These are phyloP conservation scores for Candida germanica DNA, from an alignment of 805 yeast species.

Conservation along the genomic window DNA sequence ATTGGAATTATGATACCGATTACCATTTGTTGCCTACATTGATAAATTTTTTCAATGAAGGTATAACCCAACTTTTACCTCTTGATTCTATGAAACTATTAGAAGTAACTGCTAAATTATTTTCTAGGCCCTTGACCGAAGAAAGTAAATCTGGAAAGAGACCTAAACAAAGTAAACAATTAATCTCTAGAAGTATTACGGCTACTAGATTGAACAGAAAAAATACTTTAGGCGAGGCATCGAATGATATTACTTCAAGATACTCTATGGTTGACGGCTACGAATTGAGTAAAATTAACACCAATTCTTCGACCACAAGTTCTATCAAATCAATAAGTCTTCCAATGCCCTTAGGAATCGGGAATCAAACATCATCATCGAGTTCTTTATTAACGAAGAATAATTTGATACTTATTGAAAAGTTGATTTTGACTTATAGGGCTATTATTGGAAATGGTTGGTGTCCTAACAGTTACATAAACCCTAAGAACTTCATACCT, in stretches of 20 bases:
- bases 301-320: conserved; percentile 43
- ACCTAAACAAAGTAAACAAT: conserved; percentile 32
- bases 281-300: conserved; percentile 49
- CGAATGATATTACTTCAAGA: conserved; percentile 22
- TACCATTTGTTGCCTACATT: conserved; percentile 61
- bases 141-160: conserved; percentile 18
- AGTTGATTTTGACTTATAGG: conserved; percentile 51
- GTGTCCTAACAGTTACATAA: conserved; percentile 32
- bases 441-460: conserved; percentile 49
- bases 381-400: conserved; percentile 35
- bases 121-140: conserved; percentile 53
- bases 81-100: conserved; percentile 60
- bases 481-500: conserved; percentile 28
- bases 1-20: conserved; percentile 72
- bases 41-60: conserved; percentile 78
- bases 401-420: conserved; percentile 46
- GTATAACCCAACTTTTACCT: conserved; percentile 58
- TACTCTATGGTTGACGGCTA: conserved; percentile 57
- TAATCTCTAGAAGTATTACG: conserved; percentile 52
- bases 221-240: conserved; percentile 23
- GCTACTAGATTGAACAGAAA: conserved; percentile 34
- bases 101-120: conserved; percentile 59
- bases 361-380: conserved; percentile 40
- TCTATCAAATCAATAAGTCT: conserved; percentile 40
- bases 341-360: conserved; percentile 43